Evolutionary conservation across 2,329 filamentous ascomycete species (phyloP).

Genomic region (Penicillium sp.): DNA sequence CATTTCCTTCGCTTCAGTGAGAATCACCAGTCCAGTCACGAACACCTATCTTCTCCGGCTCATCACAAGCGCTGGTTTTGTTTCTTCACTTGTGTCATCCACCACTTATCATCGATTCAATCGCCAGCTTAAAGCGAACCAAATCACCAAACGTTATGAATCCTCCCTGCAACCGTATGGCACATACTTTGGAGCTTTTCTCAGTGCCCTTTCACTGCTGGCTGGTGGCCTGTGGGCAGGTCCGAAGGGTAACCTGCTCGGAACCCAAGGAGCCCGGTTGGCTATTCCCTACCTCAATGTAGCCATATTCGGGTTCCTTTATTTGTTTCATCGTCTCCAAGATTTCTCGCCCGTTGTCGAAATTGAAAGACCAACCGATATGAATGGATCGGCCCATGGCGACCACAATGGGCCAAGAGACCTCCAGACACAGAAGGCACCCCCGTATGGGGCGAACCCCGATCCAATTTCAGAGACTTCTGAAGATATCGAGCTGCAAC

Average conservation of each 20-base stretch:
- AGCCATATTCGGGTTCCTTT: slow-evolving; percentile 55
- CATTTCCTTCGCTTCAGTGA: slow-evolving; percentile 66
- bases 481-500: slow-evolving; percentile 3
- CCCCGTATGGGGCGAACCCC: background rate
- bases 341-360: slow-evolving; percentile 13
- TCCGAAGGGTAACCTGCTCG: slow-evolving; percentile 54
- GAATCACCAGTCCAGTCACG: slow-evolving; percentile 53
- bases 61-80: slow-evolving; percentile 63
- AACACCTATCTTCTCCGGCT: slow-evolving; percentile 71
- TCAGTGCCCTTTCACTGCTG: slow-evolving; percentile 56
- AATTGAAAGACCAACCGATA: background rate
- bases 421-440: background rate
- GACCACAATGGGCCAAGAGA: background rate
- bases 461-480: background rate
- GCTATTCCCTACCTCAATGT: slow-evolving; percentile 62
- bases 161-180: slow-evolving; percentile 60
- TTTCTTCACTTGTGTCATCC: slow-evolving; percentile 63
- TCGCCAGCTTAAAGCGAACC: slow-evolving; percentile 39
- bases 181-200: slow-evolving; percentile 57
- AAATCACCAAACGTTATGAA: slow-evolving; percentile 48
- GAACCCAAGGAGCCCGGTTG: slow-evolving; percentile 54
- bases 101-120: slow-evolving; percentile 56
- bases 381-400: background rate
- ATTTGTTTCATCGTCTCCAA: slow-evolving; percentile 49
- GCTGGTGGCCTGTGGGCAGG: slow-evolving; percentile 72